phyloP scores from a whole-genome alignment of 78 protist genomes.

The Dictyostelium discoideum region dicty_2.7 NC_007090.3:2486001-2486500 shows the following conservation, averaged over 20 bases:
- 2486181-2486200: too few species aligned
- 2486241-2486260: neutral
- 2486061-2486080: too few species aligned
- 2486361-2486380: slow-evolving; percentile 70
- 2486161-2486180: too few species aligned
- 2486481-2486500: slow-evolving; percentile 91
- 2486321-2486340: neutral
- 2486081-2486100: too few species aligned
- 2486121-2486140: neutral
- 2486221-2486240: too few species aligned
- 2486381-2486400: slow-evolving; percentile 14
- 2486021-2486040: too few species aligned
- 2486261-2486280: neutral
- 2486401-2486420: slow-evolving; percentile 73
- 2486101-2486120: neutral
- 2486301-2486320: slow-evolving; percentile 39
- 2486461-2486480: slow-evolving; percentile 35
- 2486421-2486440: slow-evolving; percentile 91
- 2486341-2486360: slow-evolving; percentile 63
- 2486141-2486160: too few species aligned
- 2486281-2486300: neutral
- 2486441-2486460: neutral
- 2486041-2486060: too few species aligned
- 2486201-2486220: too few species aligned
- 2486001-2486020: too few species aligned